A percentile compares a stretch with the other conserved stretches of the same genome.
Conservation (phyloP, 2,329 filamentous ascomycete species). For the Leptodontidium sp. region DNA sequence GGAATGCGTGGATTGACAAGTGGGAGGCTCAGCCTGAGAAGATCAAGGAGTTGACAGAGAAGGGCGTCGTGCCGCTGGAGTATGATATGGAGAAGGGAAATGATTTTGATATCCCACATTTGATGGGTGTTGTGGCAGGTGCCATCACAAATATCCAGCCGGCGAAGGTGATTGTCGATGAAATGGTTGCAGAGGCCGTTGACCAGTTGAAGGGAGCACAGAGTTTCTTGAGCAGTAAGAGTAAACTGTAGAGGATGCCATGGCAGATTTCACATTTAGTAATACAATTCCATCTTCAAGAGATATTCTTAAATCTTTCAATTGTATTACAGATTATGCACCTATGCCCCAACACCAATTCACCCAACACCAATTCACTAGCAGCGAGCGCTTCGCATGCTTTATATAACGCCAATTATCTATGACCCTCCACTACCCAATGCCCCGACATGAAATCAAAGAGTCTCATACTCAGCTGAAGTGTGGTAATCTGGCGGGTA, state of each 20-base stretch:
- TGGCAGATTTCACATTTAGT: conserved; percentile 14
- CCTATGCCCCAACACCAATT: conserved; percentile 14
- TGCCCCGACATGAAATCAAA: not conserved
- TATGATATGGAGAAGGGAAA: conserved; percentile 83
- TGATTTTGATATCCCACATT: conserved; percentile 84
- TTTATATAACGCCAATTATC: conserved; percentile 39
- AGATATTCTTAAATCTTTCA: not conserved
- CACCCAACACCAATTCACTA: conserved; percentile 25
- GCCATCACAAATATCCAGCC: conserved; percentile 80
- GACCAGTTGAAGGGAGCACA: conserved; percentile 69
- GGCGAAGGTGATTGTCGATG: conserved; percentile 82
- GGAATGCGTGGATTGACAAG: conserved; percentile 82
- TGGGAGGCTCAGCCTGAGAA: conserved; percentile 83
- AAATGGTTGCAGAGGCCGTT: conserved; percentile 85
- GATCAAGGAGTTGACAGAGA: conserved; percentile 77
- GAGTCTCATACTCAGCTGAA: conserved; percentile 48
- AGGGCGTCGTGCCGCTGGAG: conserved; percentile 81
- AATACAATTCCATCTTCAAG: conserved; percentile 7
- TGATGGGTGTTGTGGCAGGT: conserved; percentile 95
- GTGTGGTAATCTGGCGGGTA: conserved; percentile 67
- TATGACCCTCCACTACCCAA: conserved; percentile 18
- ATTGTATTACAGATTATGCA: conserved; percentile 9
- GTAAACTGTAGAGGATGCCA: conserved; percentile 42
- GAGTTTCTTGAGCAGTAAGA: conserved; percentile 62
- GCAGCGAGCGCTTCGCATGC: conserved; percentile 49